Base-by-base conservation (phyloP, 2,329 filamentous ascomycete species). In the Catunica adiposa region DNA sequence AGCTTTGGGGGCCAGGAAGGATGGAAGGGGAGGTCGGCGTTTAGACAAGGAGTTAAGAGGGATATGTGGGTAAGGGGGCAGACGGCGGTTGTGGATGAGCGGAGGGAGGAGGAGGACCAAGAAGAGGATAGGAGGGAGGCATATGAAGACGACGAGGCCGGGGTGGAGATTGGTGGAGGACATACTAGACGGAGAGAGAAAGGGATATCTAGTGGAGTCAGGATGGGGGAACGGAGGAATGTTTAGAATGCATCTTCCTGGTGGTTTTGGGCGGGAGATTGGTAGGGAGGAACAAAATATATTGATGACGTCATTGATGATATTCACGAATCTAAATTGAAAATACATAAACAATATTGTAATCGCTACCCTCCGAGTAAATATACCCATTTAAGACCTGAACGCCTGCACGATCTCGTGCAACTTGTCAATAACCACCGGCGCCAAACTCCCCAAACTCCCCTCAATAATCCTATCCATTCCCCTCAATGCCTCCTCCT, bases 321-420 rank as follows among this genome's bases (percentile, higher is more conserved):
- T 23, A 34, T 11, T 54, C 25, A 38, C 17, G 14, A 46, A n/a
- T 50, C 14, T n/a, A 46, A n/a, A 15, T 17, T 46, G 15, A 38
- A 14, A 9, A 46, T 46, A 22, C 22, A 14, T 46, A 20, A 46
- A 53, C n/a, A 25, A 38, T 20, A n/a, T 20, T 8, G 8, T 22
- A 9, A 46, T n/a, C 40, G 7, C 40, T 6, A n/a, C 9, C 11
- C 37, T n/a, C 37, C n/a, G 11, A 22, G 40, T 44, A n/a, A 11
- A 8, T 17, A 44, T 44, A n/a, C n/a, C n/a, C 40, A 29, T 38
- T 20, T 38, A 87, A n/a, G 83, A 83, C 66, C 86, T 79, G 73
- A 90, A 90, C 54, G 86, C 85, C 72, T 98, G 92, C 59, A 94
- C 86, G 71, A 95, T 82, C 62, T 90, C 89, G 71, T 98, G 92